phyloP scores from a whole-genome alignment of 257 asterid genomes.

The Nicotiana undulata region DNA sequence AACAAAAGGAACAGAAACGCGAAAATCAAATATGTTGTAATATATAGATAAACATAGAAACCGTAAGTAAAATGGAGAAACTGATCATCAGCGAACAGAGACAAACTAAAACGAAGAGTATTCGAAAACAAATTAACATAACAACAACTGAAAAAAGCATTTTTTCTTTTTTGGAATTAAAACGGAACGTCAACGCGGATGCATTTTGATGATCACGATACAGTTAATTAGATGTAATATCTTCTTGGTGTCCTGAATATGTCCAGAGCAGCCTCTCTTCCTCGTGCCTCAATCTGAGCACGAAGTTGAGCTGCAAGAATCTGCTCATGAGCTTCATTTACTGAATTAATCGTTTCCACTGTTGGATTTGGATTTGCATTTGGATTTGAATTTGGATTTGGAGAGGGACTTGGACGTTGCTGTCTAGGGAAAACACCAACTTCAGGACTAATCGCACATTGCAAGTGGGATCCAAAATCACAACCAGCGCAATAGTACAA shows the following conservation, averaged over 20 bases:
- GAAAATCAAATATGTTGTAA: no score
- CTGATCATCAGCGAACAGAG: no score
- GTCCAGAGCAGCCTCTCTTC: conserved; percentile 5
- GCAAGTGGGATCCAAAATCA: conserved; percentile 19
- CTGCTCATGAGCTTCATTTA: conserved; percentile 10
- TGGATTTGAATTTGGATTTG: not conserved
- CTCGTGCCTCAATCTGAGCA: conserved; percentile 1
- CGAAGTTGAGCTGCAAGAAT: conserved; percentile 1
- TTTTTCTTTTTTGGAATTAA: not conserved
- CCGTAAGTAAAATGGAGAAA: no score
- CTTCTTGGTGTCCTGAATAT: not conserved
- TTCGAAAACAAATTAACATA: no score
- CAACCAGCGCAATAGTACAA: conserved; percentile 18
- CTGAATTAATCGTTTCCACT: conserved; percentile 1
- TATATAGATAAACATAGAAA: no score
- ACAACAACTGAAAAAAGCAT: no score
- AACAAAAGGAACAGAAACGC: no score
- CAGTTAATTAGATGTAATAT: not conserved
- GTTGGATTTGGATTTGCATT: not conserved
- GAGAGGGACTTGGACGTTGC: not conserved
- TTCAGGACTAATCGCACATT: not conserved
- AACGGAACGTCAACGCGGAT: not conserved
- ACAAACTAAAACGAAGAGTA: no score
- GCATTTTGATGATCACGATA: not conserved
- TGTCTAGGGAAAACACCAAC: not conserved